Conservation (phyloP, 164 flowering plant genomes). For the Echeveria elegans region DNA sequence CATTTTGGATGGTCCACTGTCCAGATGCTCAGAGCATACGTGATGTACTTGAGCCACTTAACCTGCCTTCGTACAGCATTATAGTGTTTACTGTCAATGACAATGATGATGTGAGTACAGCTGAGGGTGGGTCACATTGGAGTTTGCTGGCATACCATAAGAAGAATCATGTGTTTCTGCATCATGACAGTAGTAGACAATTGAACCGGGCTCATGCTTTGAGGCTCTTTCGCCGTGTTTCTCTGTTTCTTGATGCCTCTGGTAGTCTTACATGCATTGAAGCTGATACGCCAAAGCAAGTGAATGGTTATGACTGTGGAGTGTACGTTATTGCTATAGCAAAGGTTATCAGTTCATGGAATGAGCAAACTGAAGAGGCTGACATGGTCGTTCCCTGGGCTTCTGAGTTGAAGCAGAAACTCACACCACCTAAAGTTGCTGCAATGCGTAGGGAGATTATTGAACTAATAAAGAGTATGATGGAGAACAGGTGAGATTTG, state of each 20-base stretch:
- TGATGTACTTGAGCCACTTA: constrained; percentile 57
- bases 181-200: constrained; percentile 57
- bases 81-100: constrained; percentile 64
- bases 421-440: constrained; percentile 30
- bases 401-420: constrained; percentile 26
- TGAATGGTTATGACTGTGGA: constrained; percentile 74
- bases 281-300: constrained; percentile 41
- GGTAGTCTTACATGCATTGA: constrained; percentile 19
- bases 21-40: constrained; percentile 31
- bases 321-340: constrained; percentile 53
- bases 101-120: constrained; percentile 45
- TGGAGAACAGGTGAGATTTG: constrained; percentile 1
- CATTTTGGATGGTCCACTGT: constrained; percentile 72
- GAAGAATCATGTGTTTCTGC: constrained; percentile 41
- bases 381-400: constrained; percentile 33
- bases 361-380: constrained; percentile 11
- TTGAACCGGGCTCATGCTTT: constrained; percentile 31
- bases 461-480: constrained; percentile 26
- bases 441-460: constrained; percentile 37
- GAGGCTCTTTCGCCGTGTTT: constrained; percentile 34
- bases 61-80: constrained; percentile 37
- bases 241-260: constrained; percentile 19
- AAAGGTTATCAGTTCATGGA: constrained; percentile 42
- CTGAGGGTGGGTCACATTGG: constrained; percentile 91
- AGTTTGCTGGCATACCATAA: constrained; percentile 64